Evolutionary conservation across 2,329 filamentous ascomycete genomes (phyloP).

Genomic region (Tolypocladium ovalisporum): DNA sequence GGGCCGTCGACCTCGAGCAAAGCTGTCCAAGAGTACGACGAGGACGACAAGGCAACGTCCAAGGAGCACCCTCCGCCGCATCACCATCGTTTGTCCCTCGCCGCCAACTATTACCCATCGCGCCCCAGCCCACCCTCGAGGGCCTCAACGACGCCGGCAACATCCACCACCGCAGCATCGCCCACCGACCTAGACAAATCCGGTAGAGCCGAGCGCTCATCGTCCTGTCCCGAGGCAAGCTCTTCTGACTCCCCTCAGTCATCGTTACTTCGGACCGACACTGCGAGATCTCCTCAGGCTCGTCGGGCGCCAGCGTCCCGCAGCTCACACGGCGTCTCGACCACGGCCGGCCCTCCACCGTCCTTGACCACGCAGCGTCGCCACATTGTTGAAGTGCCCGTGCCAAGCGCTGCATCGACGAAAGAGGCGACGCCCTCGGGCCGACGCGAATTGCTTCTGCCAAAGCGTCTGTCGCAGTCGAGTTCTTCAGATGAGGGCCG

Average conservation of each 20-base stretch:
- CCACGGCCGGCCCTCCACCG: constrained; percentile 18
- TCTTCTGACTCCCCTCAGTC: constrained; percentile 9
- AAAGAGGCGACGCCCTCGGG: constrained; percentile 17
- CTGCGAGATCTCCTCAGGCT: constrained; percentile 20
- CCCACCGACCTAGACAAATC: background rate
- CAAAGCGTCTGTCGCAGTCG: constrained; percentile 27
- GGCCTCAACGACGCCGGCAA: background rate
- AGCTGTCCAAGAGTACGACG: background rate
- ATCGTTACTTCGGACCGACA: constrained; percentile 11
- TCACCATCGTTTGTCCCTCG: background rate
- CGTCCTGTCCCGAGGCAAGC: constrained; percentile 10
- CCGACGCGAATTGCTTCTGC: constrained; percentile 36
- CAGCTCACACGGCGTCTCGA: constrained; percentile 23
- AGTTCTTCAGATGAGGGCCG: constrained; percentile 38
- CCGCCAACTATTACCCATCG: background rate
- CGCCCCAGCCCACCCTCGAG: background rate
- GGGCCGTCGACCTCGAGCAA: constrained; percentile 1
- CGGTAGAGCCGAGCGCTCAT: constrained; percentile 4
- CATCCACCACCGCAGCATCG: constrained; percentile 3
- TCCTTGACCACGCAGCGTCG: constrained; percentile 21
- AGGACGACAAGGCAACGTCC: background rate
- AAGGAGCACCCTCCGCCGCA: background rate
- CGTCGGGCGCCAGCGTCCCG: constrained; percentile 28
- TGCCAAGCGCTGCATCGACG: constrained; percentile 10
- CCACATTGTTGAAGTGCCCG: constrained; percentile 17